A percentile compares a stretch with the other conserved stretches of the same genome.
phyloP scores from a whole-genome alignment of 257 asterid genomes.

The Scutellaria galericulata region DNA sequence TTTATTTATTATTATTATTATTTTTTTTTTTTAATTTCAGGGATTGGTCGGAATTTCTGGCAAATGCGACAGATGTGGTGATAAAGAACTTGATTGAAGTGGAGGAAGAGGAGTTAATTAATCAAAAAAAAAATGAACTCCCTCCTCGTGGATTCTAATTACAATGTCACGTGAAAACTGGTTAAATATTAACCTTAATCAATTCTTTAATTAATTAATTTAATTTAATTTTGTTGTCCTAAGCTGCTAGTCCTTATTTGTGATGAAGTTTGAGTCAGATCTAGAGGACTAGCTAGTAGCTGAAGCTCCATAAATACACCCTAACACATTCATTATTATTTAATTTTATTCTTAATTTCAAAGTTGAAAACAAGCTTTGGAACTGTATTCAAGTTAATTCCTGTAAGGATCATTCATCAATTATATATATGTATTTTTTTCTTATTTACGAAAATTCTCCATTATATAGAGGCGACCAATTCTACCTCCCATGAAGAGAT shows the following conservation, averaged over 20 bases:
- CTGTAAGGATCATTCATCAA: not conserved
- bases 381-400: not conserved
- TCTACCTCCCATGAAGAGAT: no score
- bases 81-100: slow-evolving; percentile 75
- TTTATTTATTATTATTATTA: not conserved
- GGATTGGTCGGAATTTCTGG: slow-evolving; percentile 81
- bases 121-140: not conserved
- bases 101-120: slow-evolving; percentile 48
- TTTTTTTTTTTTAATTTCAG: slow-evolving; percentile 31
- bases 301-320: not conserved
- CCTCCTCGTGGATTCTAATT: not conserved
- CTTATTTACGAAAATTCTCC: no score
- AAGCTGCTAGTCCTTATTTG: slow-evolving; percentile 27
- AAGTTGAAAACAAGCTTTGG: not conserved
- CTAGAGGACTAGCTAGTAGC: slow-evolving; percentile 7
- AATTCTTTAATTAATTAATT: slow-evolving; percentile 19
- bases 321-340: slow-evolving; percentile 20
- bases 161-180: not conserved
- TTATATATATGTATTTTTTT: not conserved
- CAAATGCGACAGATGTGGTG: slow-evolving; percentile 67
- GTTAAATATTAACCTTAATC: slow-evolving; percentile 9
- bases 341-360: not conserved
- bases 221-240: not conserved
- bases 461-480: no score
- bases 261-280: slow-evolving; percentile 30